Base-by-base conservation (phyloP, 1,284 basidiomycete species). In the Ceratobasidium sp. region DNA sequence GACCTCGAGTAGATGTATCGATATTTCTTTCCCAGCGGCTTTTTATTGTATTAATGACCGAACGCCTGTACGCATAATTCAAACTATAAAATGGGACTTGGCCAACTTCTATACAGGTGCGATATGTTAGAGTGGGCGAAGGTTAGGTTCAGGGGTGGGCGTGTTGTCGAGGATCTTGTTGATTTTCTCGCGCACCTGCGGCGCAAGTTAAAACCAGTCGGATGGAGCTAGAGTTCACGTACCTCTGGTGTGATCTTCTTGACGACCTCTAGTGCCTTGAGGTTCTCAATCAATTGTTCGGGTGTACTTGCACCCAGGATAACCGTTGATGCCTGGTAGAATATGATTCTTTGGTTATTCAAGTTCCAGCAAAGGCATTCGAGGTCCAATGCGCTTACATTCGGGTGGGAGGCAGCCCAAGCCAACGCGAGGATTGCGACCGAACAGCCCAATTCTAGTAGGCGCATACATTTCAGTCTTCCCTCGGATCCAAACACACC, bases 401-500 rank as follows among this genome's bases (percentile, higher is more conserved):
- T 89, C n/a, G 88, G 86, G 81, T 92, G 90, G 77, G 83, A 85
- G 6, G 90, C 88, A 3, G 90, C 85, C 92, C 92, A 94, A 5
- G 93, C 93, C 48, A 94, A 85, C 0, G 93, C 90, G 43, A 96
- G 86, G 69, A 88, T 87, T 34, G 88, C 83, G 74, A 88, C 85
- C 43, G 83, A 87, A 77, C 86, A 87, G 48, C 84, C 86, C 16
- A 90, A 83, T 78, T 88, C 86, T 86, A 79, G 51, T n/a, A n/a
- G n/a, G n/a, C n/a, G 31, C 46, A 41, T 51, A 51, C 6, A 34
- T 29, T 4, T n/a, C n/a, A n/a, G n/a, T n/a, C n/a, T n/a, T n/a
- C n/a, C n/a, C n/a, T n/a, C n/a, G n/a, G n/a, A n/a, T n/a, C n/a
- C n/a, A n/a, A n/a, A n/a, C 37, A 34, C 8, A 8, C 8, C 2